Base-by-base conservation (phyloP, 2,329 filamentous ascomycete species). In the Alternaria sp. region DNA sequence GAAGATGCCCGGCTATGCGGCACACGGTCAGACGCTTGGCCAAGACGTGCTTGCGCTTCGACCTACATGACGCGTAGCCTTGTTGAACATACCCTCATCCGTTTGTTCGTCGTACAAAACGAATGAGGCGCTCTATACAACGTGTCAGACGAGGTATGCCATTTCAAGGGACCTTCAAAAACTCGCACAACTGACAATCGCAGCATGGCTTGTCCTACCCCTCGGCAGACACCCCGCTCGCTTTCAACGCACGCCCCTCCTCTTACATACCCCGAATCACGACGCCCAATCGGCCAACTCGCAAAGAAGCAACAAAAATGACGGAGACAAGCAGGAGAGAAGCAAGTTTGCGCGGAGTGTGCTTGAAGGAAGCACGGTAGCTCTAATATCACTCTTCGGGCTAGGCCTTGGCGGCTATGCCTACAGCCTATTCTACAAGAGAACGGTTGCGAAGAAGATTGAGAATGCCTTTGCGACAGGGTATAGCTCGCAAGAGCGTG, bases 351-450 rank as follows among this genome's bases (percentile, higher is more conserved):
- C 71, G 2, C 63, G 73, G 6, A 76, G 72, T 57, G 71, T 77
- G 5, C 65, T 76, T n/a, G 74, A 77, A 58, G 74, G 75, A 49
- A 75, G 73, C 64, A 75, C 74, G 28, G 71, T 77, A 38, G 75
- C 75, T 11, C 63, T 77, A 9, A 74, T 76, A 44, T 78, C 74
- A 20, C 64, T 78, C 11, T 66, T 75, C 8, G 74, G 74, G 25
- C 65, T 78, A 2, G 74, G 71, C 12, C 68, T 76, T 4, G 73
- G 74, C 11, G 75, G 75, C 36, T 78, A 76, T 46, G 73, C 71
- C 14, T 78, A 77, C 57, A 75, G 70, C 52, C 27, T 71, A 0
- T 74, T 75, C 63, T 78, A 77, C 65, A 77, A 78, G 41, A 62
- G 61, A 18, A 72, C 67, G 0, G 71, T 77, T 3, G 56, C 66